Percentiles rank a stretch among this genome's conserved stretches.
These are phyloP conservation scores for Apiospora koreana DNA, from an alignment of 2,329 filamentous ascomycete species.

Conservation along the genomic window DNA sequence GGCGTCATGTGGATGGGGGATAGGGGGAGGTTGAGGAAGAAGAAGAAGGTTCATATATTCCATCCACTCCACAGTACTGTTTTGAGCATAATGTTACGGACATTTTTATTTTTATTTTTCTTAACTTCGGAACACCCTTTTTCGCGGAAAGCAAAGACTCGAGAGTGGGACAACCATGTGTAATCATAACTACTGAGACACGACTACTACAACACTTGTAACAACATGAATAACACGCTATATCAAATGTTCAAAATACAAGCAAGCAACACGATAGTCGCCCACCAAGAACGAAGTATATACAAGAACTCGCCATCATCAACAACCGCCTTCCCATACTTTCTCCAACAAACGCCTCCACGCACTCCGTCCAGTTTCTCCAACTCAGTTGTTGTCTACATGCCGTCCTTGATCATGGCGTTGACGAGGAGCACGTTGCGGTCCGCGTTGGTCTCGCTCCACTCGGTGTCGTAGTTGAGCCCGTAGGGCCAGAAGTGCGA, in stretches of 20 bases:
- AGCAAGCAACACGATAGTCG: not conserved
- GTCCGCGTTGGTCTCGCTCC: conserved; percentile 45
- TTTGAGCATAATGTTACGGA: not conserved
- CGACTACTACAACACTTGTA: too few relatives aligned
- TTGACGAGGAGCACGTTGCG: conserved; percentile 44
- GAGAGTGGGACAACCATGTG: too few relatives aligned
- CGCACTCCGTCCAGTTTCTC: too few relatives aligned
- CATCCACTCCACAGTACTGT: not conserved
- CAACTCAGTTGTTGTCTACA: conserved; percentile 26
- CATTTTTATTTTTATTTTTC: not conserved
- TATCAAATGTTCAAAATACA: not conserved
- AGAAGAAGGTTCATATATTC: not conserved
- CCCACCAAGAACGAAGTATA: not conserved
- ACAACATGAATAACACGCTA: not conserved
- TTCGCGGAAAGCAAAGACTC: too few relatives aligned
- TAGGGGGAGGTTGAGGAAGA: not conserved
- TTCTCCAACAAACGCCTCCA: not conserved
- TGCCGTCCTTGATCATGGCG: conserved; percentile 46
- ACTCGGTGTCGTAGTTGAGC: conserved; percentile 44
- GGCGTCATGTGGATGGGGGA: not conserved
- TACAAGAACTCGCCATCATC: not conserved
- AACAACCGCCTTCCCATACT: not conserved
- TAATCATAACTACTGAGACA: too few relatives aligned
- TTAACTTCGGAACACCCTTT: too few relatives aligned
- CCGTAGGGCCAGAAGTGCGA: conserved; percentile 43